Percentiles rank a stretch among this genome's conserved stretches.
Conservation (phyloP, 192 early-diverging fungal genomes). For the Coemansia sp. region DNA sequence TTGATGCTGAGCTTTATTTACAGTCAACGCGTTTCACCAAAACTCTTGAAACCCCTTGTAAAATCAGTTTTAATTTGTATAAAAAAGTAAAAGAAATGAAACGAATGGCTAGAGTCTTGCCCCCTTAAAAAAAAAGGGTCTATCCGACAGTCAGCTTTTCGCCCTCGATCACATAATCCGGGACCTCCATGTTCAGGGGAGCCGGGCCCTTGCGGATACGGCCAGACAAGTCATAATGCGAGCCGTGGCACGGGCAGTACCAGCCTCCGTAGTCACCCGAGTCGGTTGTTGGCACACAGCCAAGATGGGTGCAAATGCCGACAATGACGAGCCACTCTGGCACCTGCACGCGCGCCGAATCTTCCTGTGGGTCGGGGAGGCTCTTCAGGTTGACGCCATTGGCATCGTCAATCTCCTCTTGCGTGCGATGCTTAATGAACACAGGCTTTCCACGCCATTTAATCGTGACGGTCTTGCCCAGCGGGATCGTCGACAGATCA, state of each 20-base stretch:
- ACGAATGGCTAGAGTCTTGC: not conserved
- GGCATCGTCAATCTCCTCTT: slow-evolving; percentile 92
- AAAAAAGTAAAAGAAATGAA: slow-evolving; percentile 10
- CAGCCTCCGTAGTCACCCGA: slow-evolving; percentile 98
- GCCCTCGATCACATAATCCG: slow-evolving; percentile 72
- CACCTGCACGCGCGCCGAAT: slow-evolving; percentile 83
- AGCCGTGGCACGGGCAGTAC: slow-evolving; percentile 99
- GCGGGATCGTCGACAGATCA: slow-evolving; percentile 84
- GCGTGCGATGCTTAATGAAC: slow-evolving; percentile 94
- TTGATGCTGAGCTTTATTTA: too few species aligned
- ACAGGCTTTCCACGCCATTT: slow-evolving; percentile 99
- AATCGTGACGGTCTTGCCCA: slow-evolving; percentile 94
- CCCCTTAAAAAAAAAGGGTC: not conserved
- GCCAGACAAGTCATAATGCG: slow-evolving; percentile 98
- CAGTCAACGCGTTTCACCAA: not conserved
- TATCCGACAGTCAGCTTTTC: slow-evolving; percentile 88
- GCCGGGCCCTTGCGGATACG: slow-evolving; percentile 98
- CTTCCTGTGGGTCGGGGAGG: slow-evolving; percentile 89
- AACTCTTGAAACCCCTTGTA: too few species aligned
- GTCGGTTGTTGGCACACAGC: slow-evolving; percentile 98
- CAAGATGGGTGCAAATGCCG: slow-evolving; percentile 84
- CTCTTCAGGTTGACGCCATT: slow-evolving; percentile 74
- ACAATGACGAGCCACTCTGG: slow-evolving; percentile 98
- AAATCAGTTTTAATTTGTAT: not conserved
- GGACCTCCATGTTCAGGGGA: slow-evolving; percentile 97